Evolutionary conservation across 2,329 filamentous ascomycete genomes (phyloP).

Genomic region (Spiromastix sp.): DNA sequence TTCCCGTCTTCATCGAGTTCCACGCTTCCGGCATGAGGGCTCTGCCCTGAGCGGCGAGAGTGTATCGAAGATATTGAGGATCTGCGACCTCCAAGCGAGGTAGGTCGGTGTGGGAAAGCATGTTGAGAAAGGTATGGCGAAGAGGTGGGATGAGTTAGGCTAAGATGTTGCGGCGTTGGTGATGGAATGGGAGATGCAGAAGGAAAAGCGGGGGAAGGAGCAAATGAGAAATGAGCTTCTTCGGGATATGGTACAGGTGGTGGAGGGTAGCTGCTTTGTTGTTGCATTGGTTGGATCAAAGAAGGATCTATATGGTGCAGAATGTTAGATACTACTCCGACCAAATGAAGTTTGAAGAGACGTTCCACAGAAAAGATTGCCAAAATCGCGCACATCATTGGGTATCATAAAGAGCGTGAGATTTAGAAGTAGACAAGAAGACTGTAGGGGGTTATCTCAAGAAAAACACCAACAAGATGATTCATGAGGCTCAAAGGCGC

Average conservation of each 20-base stretch:
- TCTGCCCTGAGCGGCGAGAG: conserved; percentile 52
- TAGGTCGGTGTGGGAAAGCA: conserved; percentile 44
- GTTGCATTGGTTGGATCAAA: conserved; percentile 43
- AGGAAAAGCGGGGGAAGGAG: conserved; percentile 19
- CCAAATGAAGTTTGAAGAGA: no score
- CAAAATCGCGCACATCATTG: no score
- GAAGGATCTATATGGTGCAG: conserved; percentile 41
- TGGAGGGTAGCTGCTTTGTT: conserved; percentile 19
- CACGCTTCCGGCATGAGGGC: conserved; percentile 49
- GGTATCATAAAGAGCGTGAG: conserved; percentile 12
- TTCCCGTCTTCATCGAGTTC: conserved; percentile 52
- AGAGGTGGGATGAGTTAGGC: conserved; percentile 15
- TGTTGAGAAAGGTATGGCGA: conserved; percentile 57
- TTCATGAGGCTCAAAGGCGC: conserved; percentile 41
- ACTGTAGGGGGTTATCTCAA: conserved; percentile 7
- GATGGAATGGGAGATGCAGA: conserved; percentile 23
- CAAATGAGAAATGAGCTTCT: conserved; percentile 19
- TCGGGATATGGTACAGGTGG: conserved; percentile 25
- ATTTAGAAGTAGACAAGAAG: no score
- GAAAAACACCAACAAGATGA: conserved; percentile 42
- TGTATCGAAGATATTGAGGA: conserved; percentile 62
- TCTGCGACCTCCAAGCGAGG: conserved; percentile 42
- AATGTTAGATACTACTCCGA: conserved; percentile 2
- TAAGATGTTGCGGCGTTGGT: conserved; percentile 14
- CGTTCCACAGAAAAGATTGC: no score